Conservation (phyloP, 352 stramenopile genomes). For the Globisporangium polare region DNA sequence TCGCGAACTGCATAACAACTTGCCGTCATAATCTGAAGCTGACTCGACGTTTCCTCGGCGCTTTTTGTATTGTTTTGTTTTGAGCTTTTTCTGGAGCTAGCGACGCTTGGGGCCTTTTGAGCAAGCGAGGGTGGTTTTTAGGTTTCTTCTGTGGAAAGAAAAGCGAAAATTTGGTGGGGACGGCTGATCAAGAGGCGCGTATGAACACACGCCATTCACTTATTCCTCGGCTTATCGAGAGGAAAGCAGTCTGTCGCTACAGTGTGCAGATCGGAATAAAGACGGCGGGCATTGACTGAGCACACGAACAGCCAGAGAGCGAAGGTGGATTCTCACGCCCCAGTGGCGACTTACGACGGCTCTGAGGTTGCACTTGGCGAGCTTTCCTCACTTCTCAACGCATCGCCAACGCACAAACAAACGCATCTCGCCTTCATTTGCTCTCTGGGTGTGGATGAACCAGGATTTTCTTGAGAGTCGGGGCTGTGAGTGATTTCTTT, state of each 20-base stretch:
- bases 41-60: too few relatives aligned
- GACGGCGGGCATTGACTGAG: too few relatives aligned
- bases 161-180: neutral
- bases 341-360: too few relatives aligned
- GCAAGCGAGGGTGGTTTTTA: too few relatives aligned
- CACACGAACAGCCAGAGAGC: too few relatives aligned
- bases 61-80: too few relatives aligned
- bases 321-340: too few relatives aligned
- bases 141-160: conserved; percentile 2
- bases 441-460: neutral
- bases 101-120: too few relatives aligned
- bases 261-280: too few relatives aligned
- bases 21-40: neutral
- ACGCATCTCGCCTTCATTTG: neutral
- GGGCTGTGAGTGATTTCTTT: neutral
- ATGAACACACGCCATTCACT: neutral
- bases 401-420: neutral
- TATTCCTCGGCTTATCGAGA: neutral
- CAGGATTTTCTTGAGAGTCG: conserved; percentile 1
- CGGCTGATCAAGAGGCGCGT: neutral
- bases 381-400: neutral
- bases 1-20: neutral
- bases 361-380: too few relatives aligned
- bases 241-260: too few relatives aligned
- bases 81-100: too few relatives aligned